Conservation (phyloP, 192 early-diverging fungal species). For the Coemansia sp. region DNA sequence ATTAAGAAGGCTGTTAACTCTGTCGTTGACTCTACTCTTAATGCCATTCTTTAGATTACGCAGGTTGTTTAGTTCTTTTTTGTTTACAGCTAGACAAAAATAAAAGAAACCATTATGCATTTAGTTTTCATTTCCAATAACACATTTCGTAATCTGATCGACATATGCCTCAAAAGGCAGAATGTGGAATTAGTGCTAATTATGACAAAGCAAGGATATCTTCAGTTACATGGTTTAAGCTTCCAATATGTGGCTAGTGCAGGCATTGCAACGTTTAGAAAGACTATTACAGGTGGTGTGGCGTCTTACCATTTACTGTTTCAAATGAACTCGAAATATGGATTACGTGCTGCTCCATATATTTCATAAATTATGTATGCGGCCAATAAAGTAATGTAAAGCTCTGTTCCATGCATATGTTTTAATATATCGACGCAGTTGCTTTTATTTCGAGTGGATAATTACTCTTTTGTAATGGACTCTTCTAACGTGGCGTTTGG, state of each 20-base stretch:
- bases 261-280: too few species aligned
- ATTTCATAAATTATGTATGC: neutral
- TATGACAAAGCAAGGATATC: too few species aligned
- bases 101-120: neutral
- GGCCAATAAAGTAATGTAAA: neutral
- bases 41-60: conserved; percentile 33
- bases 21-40: conserved; percentile 45
- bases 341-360: neutral
- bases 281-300: too few species aligned
- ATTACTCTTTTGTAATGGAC: neutral
- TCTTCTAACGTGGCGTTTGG: neutral
- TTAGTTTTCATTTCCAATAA: neutral
- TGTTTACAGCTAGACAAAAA: neutral
- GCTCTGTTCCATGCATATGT: neutral
- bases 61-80: neutral
- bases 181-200: too few species aligned
- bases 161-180: too few species aligned
- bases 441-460: neutral
- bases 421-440: neutral
- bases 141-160: too few species aligned
- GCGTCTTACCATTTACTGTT: too few species aligned
- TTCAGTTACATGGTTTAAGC: too few species aligned
- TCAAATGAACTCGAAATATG: too few species aligned
- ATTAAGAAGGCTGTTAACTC: conserved; percentile 52
- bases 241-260: too few species aligned